Evolutionary conservation across 768 basidiomycete genomes (phyloP).

Genomic region (Asterophora parasitica): DNA sequence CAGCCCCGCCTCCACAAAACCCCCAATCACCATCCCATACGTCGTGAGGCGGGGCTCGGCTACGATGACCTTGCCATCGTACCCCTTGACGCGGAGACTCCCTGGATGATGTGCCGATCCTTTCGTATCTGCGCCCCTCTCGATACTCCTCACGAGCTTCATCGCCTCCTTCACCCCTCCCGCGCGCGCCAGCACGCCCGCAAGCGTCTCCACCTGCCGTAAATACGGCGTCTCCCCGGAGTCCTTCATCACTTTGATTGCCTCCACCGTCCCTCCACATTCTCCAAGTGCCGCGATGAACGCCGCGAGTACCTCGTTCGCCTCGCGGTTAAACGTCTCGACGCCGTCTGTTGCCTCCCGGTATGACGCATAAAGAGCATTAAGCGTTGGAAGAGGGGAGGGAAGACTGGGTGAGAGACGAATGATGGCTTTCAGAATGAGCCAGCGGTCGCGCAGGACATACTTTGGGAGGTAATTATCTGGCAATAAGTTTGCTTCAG

Average conservation of each 20-base stretch:
- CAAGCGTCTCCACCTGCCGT: constrained; percentile 12
- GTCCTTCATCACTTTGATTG: constrained; percentile 10
- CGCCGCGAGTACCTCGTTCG: constrained; percentile 6
- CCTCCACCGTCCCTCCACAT: constrained; percentile 10
- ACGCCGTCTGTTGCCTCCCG: background rate
- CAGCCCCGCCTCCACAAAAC: constrained; percentile 13
- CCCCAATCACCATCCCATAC: constrained; percentile 13
- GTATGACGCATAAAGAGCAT: constrained; percentile 11
- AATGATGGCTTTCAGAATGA: constrained; percentile 14
- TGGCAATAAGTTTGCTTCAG: too few species aligned
- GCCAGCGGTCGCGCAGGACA: constrained; percentile 6
- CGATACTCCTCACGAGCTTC: constrained; percentile 8
- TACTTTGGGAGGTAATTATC: background rate
- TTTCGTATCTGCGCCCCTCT: background rate
- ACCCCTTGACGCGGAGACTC: constrained; percentile 2
- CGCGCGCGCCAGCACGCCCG: constrained; percentile 12
- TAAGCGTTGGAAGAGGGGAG: constrained; percentile 4
- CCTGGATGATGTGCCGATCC: background rate
- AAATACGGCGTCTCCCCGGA: constrained; percentile 5
- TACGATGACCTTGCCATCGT: constrained; percentile 1
- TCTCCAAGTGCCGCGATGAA: constrained; percentile 15
- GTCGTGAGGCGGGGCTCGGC: constrained; percentile 3
- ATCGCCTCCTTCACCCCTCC: constrained; percentile 14
- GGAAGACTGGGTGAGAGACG: constrained; percentile 8
- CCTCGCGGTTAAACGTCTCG: background rate